Base-by-base conservation (phyloP, 371 early-diverging fungal genomes). In the Lichtheimia ramosa region DNA sequence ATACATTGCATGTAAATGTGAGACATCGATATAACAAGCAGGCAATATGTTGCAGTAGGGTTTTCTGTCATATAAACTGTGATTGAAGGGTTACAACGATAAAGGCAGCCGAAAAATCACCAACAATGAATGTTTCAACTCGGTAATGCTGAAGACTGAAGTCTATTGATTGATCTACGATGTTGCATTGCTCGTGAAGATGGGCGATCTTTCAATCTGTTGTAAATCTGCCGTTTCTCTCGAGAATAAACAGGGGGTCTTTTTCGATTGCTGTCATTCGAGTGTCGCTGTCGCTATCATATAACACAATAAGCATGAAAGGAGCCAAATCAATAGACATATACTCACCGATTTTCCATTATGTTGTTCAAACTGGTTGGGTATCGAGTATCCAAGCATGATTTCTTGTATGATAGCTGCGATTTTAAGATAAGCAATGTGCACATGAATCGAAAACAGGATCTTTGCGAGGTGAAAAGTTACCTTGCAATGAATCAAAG, bases 401-500 rank as follows among this genome's bases (percentile, higher is more conserved):
- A 46, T 46, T 46, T 46, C 46, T 8, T 16, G n/a, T 46, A 46
- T 46, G 46, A 46, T 34, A 0, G 34, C 34, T 34, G 34, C 2
- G 6, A 5, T 16, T 21, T 16, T 7, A 21, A 46, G 46, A 46
- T 21, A n/a, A n/a, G 46, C 46, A 46, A 46, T 46, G 18, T 46
- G 46, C 2, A 46, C 12, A n/a, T 46, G 18, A 2, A 18, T 18
- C 16, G 34, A 8, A 34, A 34, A 27, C 10, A 34, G 34, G 34
- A 46, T 14, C 0, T 16, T 46, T 34, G 6, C 34, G 10, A 34
- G 34, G 46, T 46, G 15, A 13, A 15, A 5, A 3, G 3, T 18
- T 54, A 55, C 56, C 42, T 55, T 43, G 43, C 24, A 55, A 43
- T 15, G 43, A 41, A 43, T 43, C 43, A 23, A 15, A 55, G 24